Conservation (phyloP, 2,329 filamentous ascomycete genomes). For the Colletotrichum kahawae region DNA sequence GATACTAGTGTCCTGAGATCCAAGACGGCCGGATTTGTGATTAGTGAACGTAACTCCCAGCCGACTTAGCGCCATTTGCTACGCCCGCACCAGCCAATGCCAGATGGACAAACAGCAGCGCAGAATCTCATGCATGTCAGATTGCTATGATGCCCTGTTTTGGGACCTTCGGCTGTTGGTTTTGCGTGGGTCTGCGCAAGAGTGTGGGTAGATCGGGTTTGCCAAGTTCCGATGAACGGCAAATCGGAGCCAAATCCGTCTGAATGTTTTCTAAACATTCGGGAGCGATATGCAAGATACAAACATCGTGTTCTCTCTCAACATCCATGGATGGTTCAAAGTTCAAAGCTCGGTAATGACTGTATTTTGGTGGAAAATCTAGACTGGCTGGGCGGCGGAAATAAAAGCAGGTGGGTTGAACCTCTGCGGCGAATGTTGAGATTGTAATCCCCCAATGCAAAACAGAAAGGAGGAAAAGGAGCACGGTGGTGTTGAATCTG, state of each 20-base stretch:
- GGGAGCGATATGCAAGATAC: fast-evolving
- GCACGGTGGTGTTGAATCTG: not conserved
- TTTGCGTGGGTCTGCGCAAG: not conserved
- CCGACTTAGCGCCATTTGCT: not conserved
- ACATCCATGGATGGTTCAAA: too few species aligned
- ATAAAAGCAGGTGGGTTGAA: not conserved
- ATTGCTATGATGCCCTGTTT: not conserved
- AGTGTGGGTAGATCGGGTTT: not conserved
- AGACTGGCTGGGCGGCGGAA: not conserved
- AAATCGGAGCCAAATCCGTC: not conserved
- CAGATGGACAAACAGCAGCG: not conserved
- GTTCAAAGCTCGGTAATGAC: not conserved
- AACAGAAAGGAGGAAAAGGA: not conserved
- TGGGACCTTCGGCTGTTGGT: not conserved
- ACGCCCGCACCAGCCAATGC: not conserved
- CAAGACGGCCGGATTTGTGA: not conserved
- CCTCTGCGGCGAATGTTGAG: not conserved
- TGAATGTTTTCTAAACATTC: not conserved
- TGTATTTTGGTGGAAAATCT: not conserved
- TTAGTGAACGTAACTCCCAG: not conserved
- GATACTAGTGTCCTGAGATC: not conserved
- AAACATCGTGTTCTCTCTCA: fast-evolving
- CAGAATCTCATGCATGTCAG: not conserved
- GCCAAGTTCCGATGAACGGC: not conserved
- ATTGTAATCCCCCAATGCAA: not conserved